Base-by-base conservation (phyloP, 192 early-diverging fungal species). In the Mortierella hygrophila region DNA sequence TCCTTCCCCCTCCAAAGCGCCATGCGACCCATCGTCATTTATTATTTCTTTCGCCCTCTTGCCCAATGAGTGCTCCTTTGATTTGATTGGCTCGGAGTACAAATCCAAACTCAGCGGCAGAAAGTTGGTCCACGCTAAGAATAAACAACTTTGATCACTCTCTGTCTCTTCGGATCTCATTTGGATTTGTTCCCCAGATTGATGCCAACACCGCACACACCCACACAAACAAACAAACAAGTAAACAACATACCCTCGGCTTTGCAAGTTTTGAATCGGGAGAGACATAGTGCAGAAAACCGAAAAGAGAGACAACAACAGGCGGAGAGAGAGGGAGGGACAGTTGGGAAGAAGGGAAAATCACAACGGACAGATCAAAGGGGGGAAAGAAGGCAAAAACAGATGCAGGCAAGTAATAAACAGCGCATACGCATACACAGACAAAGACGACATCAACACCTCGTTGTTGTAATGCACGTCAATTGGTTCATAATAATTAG, bases 171-270 rank as follows among this genome's bases (percentile, higher is more conserved):
- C 29, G 13, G 60, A 65, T 65, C 60, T 65, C 60, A 32, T 65
- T 65, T 65, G 60, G 29, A 65, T 65, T 65, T 65, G 60, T 65
- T 65, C 60, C 60, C 60, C 60, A 65, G 60, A 65, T 65, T 65
- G 60, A 65, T 65, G 32, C 10, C 60, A 65, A 32, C 26, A 13
- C 6, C 23, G 4, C 4, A 55, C 54, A 8, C 4, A 55, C 23
- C 35, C 35, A n/a, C 1, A n/a, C 9, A 21, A 6, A 57, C 55
- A 60, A 9, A 29, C 60, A 65, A 65, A 65, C 60, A 32, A 26
- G 35, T 1, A 32, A 60, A 60, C n/a, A 26, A 5, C 29, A n/a
- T 4, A 32, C 60, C 60, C 26, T 65, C 9, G 60, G 23, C 60
- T 29, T 65, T 65, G n/a, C 13, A 9, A 13, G 4, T 13, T 65